phyloP scores from a whole-genome alignment of 2,329 filamentous ascomycete species.

The Aspergillus awamori region DNA sequence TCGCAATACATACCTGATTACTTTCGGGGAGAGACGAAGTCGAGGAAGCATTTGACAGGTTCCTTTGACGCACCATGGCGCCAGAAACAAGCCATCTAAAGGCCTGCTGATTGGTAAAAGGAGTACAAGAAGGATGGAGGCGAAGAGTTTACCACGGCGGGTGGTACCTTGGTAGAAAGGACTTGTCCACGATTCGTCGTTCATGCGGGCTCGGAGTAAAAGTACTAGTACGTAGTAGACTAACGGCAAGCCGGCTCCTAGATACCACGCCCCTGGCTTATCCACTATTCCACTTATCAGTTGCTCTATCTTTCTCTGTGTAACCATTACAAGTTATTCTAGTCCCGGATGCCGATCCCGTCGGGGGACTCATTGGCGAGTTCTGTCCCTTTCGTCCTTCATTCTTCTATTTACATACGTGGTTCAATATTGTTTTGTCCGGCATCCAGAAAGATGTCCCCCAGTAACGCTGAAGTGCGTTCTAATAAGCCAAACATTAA shows the following conservation, averaged over 20 bases:
- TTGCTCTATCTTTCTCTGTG: not conserved
- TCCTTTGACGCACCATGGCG: slow-evolving; percentile 45
- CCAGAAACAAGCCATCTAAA: slow-evolving; percentile 14
- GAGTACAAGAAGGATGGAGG: not conserved
- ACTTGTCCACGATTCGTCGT: not conserved
- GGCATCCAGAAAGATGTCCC: too few relatives aligned
- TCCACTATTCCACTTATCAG: not conserved
- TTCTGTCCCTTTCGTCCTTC: too few relatives aligned
- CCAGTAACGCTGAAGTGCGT: too few relatives aligned
- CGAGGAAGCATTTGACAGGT: slow-evolving; percentile 44
- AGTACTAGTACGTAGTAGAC: not conserved
- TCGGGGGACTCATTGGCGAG: not conserved
- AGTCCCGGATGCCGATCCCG: not conserved
- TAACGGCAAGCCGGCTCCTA: not conserved
- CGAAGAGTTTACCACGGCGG: not conserved
- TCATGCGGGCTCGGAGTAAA: not conserved
- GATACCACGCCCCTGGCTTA: not conserved
- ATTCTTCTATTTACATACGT: not conserved
- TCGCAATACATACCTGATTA: slow-evolving; percentile 40
- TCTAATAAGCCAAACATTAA: too few relatives aligned
- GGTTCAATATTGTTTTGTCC: too few relatives aligned
- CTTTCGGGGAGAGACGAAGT: slow-evolving; percentile 41
- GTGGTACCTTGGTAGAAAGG: not conserved
- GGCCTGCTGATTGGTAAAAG: not conserved
- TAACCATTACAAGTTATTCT: not conserved